Evolutionary conservation across 306 rosid species (phyloP).

Genomic region (Quercus wislizeni): DNA sequence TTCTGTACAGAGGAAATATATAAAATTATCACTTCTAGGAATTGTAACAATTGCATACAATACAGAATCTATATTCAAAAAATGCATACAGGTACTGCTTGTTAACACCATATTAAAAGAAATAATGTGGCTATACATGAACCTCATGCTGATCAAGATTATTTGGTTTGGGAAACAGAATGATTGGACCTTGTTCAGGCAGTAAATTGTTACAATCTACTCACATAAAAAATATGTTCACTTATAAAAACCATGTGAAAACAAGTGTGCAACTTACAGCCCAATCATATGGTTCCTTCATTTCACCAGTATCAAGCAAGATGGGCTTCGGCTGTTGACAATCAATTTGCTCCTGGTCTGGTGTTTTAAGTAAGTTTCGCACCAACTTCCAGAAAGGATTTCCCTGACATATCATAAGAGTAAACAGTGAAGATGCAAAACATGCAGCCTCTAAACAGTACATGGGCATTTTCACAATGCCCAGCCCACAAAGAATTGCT

Average conservation of each 20-base stretch:
- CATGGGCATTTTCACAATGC: conserved; percentile 1
- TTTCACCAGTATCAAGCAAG: conserved; percentile 92
- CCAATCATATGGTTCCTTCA: conserved; percentile 90
- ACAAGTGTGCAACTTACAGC: conserved; percentile 62
- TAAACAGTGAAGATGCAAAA: conserved; percentile 23
- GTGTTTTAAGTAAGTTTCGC: conserved; percentile 62
- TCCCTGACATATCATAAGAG: conserved; percentile 51
- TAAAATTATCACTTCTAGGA: neutral
- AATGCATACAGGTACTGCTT: neutral
- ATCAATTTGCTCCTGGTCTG: conserved; percentile 62
- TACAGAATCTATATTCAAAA: neutral
- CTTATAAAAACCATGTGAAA: neutral
- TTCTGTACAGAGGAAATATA: neutral
- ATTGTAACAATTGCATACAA: neutral
- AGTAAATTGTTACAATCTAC: conserved; percentile 7
- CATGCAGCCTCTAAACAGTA: neutral
- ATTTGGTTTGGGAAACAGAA: neutral
- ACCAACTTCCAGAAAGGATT: conserved; percentile 83
- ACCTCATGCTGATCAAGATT: neutral
- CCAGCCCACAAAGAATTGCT: conserved; percentile 7
- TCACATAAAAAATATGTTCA: conserved; percentile 3
- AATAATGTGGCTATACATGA: neutral
- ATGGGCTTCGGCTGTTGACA: conserved; percentile 91
- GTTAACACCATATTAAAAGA: neutral
- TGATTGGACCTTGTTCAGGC: conserved; percentile 4